phyloP scores from a whole-genome alignment of 2,329 filamentous ascomycete species.

The Chaetothyriales sp. region DNA sequence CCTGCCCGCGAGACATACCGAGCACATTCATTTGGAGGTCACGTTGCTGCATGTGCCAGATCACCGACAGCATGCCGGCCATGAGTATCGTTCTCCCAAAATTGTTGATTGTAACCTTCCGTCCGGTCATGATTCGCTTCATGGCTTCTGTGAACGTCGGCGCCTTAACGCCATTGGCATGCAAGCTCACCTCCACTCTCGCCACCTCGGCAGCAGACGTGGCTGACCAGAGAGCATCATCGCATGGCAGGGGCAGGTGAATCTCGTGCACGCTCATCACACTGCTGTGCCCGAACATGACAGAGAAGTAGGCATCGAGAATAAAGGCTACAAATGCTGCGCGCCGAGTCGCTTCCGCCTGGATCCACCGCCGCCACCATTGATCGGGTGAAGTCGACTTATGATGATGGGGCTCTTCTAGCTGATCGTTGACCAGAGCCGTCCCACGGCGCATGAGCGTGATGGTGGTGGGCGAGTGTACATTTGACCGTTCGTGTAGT shows the following conservation, averaged over 20 bases:
- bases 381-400: slow-evolving; percentile 66
- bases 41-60: slow-evolving; percentile 94
- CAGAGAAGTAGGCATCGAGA: slow-evolving; percentile 87
- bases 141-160: slow-evolving; percentile 81
- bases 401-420: slow-evolving; percentile 63
- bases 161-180: slow-evolving; percentile 68
- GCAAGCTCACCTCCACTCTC: slow-evolving; percentile 64
- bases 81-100: slow-evolving; percentile 89
- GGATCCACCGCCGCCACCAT: slow-evolving; percentile 94
- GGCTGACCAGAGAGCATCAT: slow-evolving; percentile 84
- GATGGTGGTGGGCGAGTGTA: slow-evolving; percentile 88
- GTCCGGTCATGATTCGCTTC: slow-evolving; percentile 74
- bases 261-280: slow-evolving; percentile 97
- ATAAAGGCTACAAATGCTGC: slow-evolving; percentile 89
- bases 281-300: slow-evolving; percentile 93
- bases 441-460: slow-evolving; percentile 87
- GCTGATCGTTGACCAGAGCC: slow-evolving; percentile 75
- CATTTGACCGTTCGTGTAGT: slow-evolving; percentile 83
- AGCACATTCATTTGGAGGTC: slow-evolving; percentile 84
- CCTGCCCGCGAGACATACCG: slow-evolving; percentile 52
- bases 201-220: slow-evolving; percentile 76
- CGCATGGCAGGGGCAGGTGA: slow-evolving; percentile 77
- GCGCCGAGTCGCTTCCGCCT: slow-evolving; percentile 75
- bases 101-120: slow-evolving; percentile 75
- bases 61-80: slow-evolving; percentile 82